A percentile compares a stretch with the other conserved stretches of the same genome.
These are phyloP conservation scores for Acanthamoeba healyi DNA, from an alignment of 208 protist genomes.

Conservation along the genomic window DNA sequence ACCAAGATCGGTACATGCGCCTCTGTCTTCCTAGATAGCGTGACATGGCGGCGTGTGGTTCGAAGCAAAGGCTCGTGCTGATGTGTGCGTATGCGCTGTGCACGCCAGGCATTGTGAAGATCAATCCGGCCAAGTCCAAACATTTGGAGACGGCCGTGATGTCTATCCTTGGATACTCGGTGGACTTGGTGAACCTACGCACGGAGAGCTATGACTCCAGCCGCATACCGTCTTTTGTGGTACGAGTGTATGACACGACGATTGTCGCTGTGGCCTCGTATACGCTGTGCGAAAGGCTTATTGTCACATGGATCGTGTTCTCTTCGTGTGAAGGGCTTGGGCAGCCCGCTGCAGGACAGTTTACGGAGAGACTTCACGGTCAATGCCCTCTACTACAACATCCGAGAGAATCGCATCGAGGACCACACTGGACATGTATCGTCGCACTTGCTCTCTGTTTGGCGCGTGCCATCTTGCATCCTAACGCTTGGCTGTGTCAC, in stretches of 20 bases:
- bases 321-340: slow-evolving; percentile 53
- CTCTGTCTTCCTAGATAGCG: too few species aligned
- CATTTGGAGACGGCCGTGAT: slow-evolving; percentile 98
- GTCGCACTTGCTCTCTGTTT: background rate
- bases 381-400: slow-evolving; percentile 98
- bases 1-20: background rate
- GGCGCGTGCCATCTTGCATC: background rate
- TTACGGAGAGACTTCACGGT: slow-evolving; percentile 96
- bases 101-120: slow-evolving; percentile 93
- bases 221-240: background rate
- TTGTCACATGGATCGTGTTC: slow-evolving; percentile 35
- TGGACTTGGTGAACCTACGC: slow-evolving; percentile 41
- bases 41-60: too few species aligned
- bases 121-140: slow-evolving; percentile 98
- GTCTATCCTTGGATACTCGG: slow-evolving; percentile 91
- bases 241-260: too few species aligned
- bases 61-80: too few species aligned
- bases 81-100: too few species aligned
- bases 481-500: too few species aligned
- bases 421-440: slow-evolving; percentile 91
- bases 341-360: slow-evolving; percentile 90
- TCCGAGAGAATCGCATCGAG: slow-evolving; percentile 94
- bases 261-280: too few species aligned
- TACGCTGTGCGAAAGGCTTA: too few species aligned
- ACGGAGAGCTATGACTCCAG: slow-evolving; percentile 19